Conservation (phyloP, 345 rosid genomes). For the Clausena lansium region DNA sequence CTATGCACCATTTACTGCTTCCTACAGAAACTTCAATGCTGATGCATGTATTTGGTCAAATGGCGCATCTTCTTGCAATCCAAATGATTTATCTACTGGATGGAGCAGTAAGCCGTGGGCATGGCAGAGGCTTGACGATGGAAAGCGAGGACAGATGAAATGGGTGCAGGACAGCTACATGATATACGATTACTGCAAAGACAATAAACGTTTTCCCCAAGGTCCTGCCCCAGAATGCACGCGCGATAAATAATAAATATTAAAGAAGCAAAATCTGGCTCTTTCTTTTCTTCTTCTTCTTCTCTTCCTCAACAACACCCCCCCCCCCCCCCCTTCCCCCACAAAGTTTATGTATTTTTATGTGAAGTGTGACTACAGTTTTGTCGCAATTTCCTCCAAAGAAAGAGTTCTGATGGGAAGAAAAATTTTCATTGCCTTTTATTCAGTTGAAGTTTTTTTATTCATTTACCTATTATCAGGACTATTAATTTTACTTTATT, state of each 20-base stretch:
- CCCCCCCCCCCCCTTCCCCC: too few species aligned
- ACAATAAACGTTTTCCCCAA: constrained; percentile 43
- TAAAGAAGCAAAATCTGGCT: not conserved
- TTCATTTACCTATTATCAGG: too few species aligned
- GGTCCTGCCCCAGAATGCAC: constrained; percentile 46
- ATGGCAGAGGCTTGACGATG: constrained; percentile 37
- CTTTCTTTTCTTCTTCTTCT: not conserved
- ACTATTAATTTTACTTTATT: too few species aligned
- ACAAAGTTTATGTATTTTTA: not conserved
- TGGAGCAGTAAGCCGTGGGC: constrained; percentile 34
- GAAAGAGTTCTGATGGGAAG: too few species aligned
- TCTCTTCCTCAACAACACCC: too few species aligned
- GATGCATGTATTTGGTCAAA: constrained; percentile 33
- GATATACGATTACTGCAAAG: constrained; percentile 53
- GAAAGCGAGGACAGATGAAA: constrained; percentile 33
- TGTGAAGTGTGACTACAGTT: not conserved
- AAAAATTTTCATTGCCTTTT: too few species aligned
- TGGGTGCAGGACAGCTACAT: constrained; percentile 54
- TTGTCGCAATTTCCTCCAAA: not conserved
- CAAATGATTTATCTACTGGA: constrained; percentile 2
- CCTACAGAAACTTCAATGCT: constrained; percentile 36
- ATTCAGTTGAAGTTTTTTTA: too few species aligned
- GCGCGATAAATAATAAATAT: not conserved
- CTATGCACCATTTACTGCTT: constrained; percentile 46
- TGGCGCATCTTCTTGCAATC: constrained; percentile 30